Evolutionary conservation across 371 early-diverging fungal species (phyloP).

Genomic region (Mortierella sp.): DNA sequence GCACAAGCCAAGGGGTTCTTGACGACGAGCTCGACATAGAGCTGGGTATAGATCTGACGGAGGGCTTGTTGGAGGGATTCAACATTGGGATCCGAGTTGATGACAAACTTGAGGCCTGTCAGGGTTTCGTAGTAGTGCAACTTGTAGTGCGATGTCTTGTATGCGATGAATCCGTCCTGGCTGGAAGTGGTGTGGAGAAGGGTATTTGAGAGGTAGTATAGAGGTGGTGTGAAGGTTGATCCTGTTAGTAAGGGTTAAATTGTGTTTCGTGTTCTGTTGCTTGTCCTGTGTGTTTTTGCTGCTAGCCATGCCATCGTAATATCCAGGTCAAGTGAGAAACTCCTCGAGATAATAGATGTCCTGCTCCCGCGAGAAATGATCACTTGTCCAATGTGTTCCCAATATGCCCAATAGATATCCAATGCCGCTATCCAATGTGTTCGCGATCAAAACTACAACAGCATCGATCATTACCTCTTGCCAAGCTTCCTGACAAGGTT

Average conservation of each 20-base stretch:
- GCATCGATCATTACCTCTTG: slow-evolving; percentile 37
- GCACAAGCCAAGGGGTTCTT: slow-evolving; percentile 76
- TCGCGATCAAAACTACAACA: background rate
- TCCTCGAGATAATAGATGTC: background rate
- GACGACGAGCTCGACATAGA: slow-evolving; percentile 94
- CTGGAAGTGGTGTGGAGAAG: slow-evolving; percentile 40
- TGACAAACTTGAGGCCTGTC: slow-evolving; percentile 89
- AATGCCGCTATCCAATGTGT: background rate
- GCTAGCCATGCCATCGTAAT: background rate
- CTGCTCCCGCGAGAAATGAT: background rate
- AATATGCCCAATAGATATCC: background rate
- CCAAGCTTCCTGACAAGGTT: slow-evolving; percentile 89
- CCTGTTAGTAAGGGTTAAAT: background rate
- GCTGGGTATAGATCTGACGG: slow-evolving; percentile 84
- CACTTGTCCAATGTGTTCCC: background rate
- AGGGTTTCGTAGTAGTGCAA: slow-evolving; percentile 93
- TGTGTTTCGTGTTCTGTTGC: background rate
- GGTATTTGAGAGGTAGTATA: background rate
- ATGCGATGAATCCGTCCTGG: slow-evolving; percentile 84
- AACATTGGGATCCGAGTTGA: slow-evolving; percentile 86
- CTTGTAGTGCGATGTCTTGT: slow-evolving; percentile 88
- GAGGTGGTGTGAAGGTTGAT: background rate
- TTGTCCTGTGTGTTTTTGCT: background rate
- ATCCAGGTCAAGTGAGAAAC: background rate
- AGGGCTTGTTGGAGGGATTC: slow-evolving; percentile 78